Evolutionary conservation across 2,329 filamentous ascomycete species (phyloP), one percentile per base, ranked within the genome.

Genomic region (Trichoderma asperellum): DNA sequence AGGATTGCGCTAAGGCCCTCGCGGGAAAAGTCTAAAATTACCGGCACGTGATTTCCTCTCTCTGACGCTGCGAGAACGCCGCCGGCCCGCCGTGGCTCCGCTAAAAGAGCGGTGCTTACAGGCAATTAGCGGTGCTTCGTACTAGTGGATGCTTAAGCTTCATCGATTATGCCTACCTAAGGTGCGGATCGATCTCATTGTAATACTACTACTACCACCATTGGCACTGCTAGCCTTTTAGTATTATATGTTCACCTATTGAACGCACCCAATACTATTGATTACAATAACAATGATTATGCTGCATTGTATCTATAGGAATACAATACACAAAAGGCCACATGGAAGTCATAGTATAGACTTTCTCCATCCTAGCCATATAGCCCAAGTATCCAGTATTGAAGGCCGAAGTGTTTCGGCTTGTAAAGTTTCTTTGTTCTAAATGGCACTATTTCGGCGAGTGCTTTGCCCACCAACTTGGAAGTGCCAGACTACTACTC

Each of bases 1-100:
- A 73, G 70, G 69, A 73, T 74, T 73, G 73, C 75, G 73, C 75
- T 78, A 76, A 72, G 69, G 68, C 74, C 69, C 66, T 73, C 76
- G 71, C 69, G 74, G 74, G 72, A 71, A 73, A 76, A 76, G 74
- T 73, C 73, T 75, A 75, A 75, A 74, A 73, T 73, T 71, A 37
- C 1, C 1, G 21, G 68, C 79, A 81, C 79, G 79, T 79, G 78
- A 80, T 71, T 67, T 72, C 40, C 43, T 57, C 40, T 59, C 57
- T 61, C 52, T 11, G 52, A 66, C 21, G 62, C 49, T 32, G 16
- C 29, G 58, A 55, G 6, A 40, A 11, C 29, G 27, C 47, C 27
- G 49, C 34, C 21, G 47, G 35, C 61, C 47, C 55, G 64, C 64
- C 59, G 56, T 52, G 53, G 55, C 64, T 40, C 34, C 35, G 32